phyloP scores from a whole-genome alignment of 108 stramenopile species.

The Pseudonitzschia multiseries region DNA sequence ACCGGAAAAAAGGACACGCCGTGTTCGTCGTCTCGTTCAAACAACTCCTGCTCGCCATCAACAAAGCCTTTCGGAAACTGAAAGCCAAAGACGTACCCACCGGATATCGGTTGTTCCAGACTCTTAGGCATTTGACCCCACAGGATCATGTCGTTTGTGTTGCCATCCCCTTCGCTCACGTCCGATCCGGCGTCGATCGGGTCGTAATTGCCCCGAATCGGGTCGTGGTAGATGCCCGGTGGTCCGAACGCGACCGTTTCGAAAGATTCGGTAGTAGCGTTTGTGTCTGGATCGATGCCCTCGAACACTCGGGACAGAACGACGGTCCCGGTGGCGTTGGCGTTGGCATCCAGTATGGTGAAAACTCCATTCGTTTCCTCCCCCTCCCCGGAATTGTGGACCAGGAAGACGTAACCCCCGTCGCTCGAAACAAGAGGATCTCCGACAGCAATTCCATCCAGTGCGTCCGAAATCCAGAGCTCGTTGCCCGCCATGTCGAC shows the following conservation, averaged over 20 bases:
- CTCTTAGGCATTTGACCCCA: constrained; percentile 24
- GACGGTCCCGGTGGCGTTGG: not conserved
- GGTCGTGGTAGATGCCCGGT: constrained; percentile 41
- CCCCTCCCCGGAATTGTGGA: constrained; percentile 29
- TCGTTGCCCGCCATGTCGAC: no score
- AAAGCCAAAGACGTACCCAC: constrained; percentile 33
- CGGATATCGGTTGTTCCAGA: not conserved
- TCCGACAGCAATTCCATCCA: no score
- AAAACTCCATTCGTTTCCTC: constrained; percentile 33
- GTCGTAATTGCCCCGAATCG: constrained; percentile 29
- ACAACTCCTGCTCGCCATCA: constrained; percentile 2
- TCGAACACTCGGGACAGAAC: constrained; percentile 3
- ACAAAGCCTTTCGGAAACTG: constrained; percentile 33
- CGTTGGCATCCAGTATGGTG: constrained; percentile 21
- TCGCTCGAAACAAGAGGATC: no score
- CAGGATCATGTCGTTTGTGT: constrained; percentile 46
- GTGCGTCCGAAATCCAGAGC: no score
- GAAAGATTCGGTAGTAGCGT: no score
- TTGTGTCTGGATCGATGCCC: not conserved
- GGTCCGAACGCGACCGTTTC: constrained; percentile 9
- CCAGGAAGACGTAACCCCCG: no score
- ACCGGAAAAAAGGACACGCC: constrained; percentile 12
- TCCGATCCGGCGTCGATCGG: not conserved
- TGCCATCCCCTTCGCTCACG: constrained; percentile 21
- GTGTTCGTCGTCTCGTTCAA: not conserved